Base-by-base conservation (phyloP, 2,329 filamentous ascomycete species). In the Aspergillus unguis region DNA sequence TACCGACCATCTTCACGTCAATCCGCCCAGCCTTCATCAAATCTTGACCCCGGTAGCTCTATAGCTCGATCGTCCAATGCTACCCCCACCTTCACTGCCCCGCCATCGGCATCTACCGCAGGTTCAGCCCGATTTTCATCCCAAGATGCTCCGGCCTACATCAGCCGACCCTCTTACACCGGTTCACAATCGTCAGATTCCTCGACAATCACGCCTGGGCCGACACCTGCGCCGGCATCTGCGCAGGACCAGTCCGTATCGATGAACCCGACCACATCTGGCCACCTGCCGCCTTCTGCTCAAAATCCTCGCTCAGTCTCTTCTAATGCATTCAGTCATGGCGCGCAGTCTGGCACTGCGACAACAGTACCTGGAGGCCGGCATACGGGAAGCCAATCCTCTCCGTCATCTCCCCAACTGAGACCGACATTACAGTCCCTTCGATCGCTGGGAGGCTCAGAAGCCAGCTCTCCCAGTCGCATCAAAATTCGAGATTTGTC, bases 401-500 rank as follows among this genome's bases (percentile, higher is more conserved):
- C 72, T 3, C 75, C 77, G 11, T 71, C 74, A 33, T 77, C 76
- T 4, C 74, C 76, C 33, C 71, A 72, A 50, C 56, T 78, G 51
- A 72, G 71, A 53, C 76, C 75, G 17, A 76, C 75, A n/a, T 64
- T 71, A 42, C 68, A 67, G 37, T 77, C 76, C 4, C 71, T 73
- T 46, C 64, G 70, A 46, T 77, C 75, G 2, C 61, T 77, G 2
- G 70, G 65, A 9, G 70, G 66, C 3, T 77, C 75, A 1, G 69
- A 71, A 57, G 69, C 62, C 26, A 71, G 68, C 48, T 79, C 82
- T 29, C 80, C 82, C 35, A 78, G 75, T 57, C 78, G 81, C 54
- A 88, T 97, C 65, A 87, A 88, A 67, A 85, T 99, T 40, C 88
- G 88, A 64, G 91, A 96, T 70, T 78, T 99, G 45, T 87, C 87